Base-by-base conservation (phyloP, 2,329 filamentous ascomycete species). In the Hymenotorrendiella dingleyae region DNA sequence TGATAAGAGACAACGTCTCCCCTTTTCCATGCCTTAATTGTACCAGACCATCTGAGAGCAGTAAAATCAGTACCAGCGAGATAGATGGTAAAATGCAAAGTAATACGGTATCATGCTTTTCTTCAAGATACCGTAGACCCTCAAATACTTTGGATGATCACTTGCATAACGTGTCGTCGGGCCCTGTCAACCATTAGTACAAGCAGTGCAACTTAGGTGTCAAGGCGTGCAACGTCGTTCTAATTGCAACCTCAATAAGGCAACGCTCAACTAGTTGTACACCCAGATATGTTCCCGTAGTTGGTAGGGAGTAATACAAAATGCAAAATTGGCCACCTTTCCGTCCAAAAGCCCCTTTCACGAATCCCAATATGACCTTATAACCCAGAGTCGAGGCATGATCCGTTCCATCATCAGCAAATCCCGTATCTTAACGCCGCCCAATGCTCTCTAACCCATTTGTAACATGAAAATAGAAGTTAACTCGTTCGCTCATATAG, bases 401-500 rank as follows among this genome's bases (percentile, higher is more conserved):
- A 34, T 33, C 40, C 23, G 42, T 29, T 32, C n/a, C n/a, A 37
- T 44, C 39, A 33, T 38, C 32, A 34, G 42, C 12, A 45, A 42
- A 30, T 38, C 24, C 21, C 33, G 32, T 17, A 10, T 36, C 33
- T 29, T 42, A 45, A 49, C 55, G 52, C 56, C 56, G 32, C 47
- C 49, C 48, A 44, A 54, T 55, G 48, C 50, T 46, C 46, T 35
- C 20, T 17, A 48, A 32, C 27, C 30, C 30, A 40, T 32, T 23
- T 21, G 35, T 43, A 34, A 33, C 35, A 16, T 40, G 37, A 40
- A 37, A 28, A 27, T 23, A 35, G 40, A 29, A 14, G 17, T 34
- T 35, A 40, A 16, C 28, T 45, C 35, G 27, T 32, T 32, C 40
- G 24, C 34, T 53, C 45, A 59, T 38, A 57, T 46, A 41, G 48